A percentile compares a stretch with the other conserved stretches of the same genome.
Conservation (phyloP, 1,284 basidiomycete genomes). For the Inonotus obliquus region DNA sequence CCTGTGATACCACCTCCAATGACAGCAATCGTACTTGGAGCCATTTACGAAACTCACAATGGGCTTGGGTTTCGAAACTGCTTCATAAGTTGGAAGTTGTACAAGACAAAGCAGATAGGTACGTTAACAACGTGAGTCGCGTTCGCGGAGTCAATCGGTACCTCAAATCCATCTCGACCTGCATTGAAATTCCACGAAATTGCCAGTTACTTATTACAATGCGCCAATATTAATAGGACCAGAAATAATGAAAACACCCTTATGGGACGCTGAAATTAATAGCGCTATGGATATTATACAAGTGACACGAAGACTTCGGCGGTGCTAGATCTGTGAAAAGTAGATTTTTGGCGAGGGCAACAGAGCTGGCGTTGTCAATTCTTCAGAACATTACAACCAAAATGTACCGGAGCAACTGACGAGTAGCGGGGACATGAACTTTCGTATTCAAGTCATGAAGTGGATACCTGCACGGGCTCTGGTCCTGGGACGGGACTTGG, state of each 20-base stretch:
- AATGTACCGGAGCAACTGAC: too few species aligned
- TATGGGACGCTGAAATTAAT: too few species aligned
- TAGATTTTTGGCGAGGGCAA: too few species aligned
- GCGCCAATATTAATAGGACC: too few species aligned
- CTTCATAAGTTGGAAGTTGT: neutral
- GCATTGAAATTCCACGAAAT: too few species aligned
- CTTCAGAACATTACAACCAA: too few species aligned
- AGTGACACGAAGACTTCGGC: too few species aligned
- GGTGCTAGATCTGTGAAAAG: too few species aligned
- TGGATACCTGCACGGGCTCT: neutral
- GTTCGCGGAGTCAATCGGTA: neutral
- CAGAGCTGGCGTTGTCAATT: too few species aligned
- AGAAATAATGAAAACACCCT: too few species aligned
- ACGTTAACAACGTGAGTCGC: neutral
- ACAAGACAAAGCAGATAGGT: neutral
- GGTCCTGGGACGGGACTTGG: conserved; percentile 9
- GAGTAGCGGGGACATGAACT: neutral
- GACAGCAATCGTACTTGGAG: conserved; percentile 50
- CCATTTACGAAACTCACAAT: conserved; percentile 13
- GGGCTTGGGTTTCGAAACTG: neutral
- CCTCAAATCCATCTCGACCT: neutral
- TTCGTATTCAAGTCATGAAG: neutral
- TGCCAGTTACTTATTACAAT: too few species aligned
- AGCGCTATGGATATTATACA: too few species aligned
- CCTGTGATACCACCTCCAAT: conserved; percentile 83